phyloP scores from a whole-genome alignment of 2,329 filamentous ascomycete genomes.

The Hypoxylon sp. region DNA sequence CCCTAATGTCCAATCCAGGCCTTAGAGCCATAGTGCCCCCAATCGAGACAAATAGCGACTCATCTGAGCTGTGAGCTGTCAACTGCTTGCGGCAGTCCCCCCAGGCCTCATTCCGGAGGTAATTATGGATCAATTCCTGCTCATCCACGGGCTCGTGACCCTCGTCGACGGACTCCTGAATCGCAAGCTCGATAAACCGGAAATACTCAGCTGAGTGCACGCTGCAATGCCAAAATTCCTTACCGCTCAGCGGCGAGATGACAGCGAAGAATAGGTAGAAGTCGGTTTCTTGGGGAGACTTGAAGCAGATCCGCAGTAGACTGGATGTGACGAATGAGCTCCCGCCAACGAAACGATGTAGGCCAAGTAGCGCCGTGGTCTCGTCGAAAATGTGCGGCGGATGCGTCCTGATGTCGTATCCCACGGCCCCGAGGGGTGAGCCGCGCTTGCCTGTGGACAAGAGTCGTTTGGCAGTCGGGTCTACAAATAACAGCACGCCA shows the following conservation, averaged over 20 bases:
- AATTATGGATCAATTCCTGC: slow-evolving; percentile 20
- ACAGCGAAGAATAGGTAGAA: slow-evolving; percentile 38
- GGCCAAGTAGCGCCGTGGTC: slow-evolving; percentile 11
- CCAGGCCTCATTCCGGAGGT: slow-evolving; percentile 23
- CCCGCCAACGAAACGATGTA: slow-evolving; percentile 28
- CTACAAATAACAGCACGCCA: slow-evolving; percentile 26
- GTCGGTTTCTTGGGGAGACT: slow-evolving; percentile 27
- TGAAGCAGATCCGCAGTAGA: slow-evolving; percentile 33
- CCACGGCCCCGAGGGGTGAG: slow-evolving; percentile 26
- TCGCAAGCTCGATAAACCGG: slow-evolving; percentile 12
- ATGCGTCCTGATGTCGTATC: slow-evolving; percentile 30
- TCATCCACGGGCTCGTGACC: slow-evolving; percentile 9
- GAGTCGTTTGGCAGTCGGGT: slow-evolving; percentile 22
- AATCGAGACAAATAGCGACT: slow-evolving; percentile 32
- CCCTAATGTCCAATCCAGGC: slow-evolving; percentile 9
- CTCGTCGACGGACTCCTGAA: slow-evolving; percentile 13
- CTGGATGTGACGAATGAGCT: slow-evolving; percentile 27
- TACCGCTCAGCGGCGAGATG: slow-evolving; percentile 14
- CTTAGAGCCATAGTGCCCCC: slow-evolving; percentile 12
- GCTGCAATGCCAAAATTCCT: slow-evolving; percentile 25
- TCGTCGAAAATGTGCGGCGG: slow-evolving; percentile 29
- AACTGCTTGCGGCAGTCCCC: slow-evolving; percentile 6
- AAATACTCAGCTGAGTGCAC: slow-evolving; percentile 18
- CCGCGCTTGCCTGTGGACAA: slow-evolving; percentile 22
- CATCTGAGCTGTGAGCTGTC: slow-evolving; percentile 13